These are phyloP conservation scores for Plectosphaerella cucumerina DNA, from an alignment of 2,329 filamentous ascomycete genomes.

Conservation along the genomic window DNA sequence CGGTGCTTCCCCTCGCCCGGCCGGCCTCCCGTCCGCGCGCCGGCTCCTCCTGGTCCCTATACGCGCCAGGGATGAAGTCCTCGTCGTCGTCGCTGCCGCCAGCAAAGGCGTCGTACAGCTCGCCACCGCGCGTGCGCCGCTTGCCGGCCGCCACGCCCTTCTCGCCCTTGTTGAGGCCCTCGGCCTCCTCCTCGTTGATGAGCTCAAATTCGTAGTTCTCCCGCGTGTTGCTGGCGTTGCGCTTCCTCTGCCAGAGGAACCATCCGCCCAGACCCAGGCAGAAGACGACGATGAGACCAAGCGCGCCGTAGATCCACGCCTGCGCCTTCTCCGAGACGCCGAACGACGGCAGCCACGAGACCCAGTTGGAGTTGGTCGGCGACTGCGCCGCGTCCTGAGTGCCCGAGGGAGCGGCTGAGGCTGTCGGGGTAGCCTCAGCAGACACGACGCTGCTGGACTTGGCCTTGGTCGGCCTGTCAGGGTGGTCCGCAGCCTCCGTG, in stretches of 20 bases:
- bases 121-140: conserved; percentile 66
- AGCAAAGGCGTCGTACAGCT: conserved; percentile 96
- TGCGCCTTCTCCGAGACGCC: conserved; percentile 83
- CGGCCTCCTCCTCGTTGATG: conserved; percentile 74
- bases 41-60: conserved; percentile 16
- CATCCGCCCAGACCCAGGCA: conserved; percentile 77
- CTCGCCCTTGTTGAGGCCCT: conserved; percentile 44
- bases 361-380: conserved; percentile 56
- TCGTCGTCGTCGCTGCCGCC: conserved; percentile 77
- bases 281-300: conserved; percentile 82
- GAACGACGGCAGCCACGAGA: conserved; percentile 88
- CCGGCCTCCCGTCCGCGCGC: conserved; percentile 13
- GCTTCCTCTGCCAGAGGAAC: conserved; percentile 74
- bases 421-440: conserved; percentile 18
- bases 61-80: conserved; percentile 40
- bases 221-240: conserved; percentile 65
- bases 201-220: conserved; percentile 95
- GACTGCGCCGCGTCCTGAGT: conserved; percentile 27
- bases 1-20: conserved; percentile 18
- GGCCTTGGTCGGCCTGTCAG: conserved; percentile 56
- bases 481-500: conserved; percentile 49
- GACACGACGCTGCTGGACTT: conserved; percentile 27
- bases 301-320: conserved; percentile 86
- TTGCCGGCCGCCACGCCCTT: conserved; percentile 39
- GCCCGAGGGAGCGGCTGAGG: conserved; percentile 24